Evolutionary conservation across 164 flowering plant genomes (phyloP), one percentile per base, ranked within the genome.

Genomic region (Annona squamosa): DNA sequence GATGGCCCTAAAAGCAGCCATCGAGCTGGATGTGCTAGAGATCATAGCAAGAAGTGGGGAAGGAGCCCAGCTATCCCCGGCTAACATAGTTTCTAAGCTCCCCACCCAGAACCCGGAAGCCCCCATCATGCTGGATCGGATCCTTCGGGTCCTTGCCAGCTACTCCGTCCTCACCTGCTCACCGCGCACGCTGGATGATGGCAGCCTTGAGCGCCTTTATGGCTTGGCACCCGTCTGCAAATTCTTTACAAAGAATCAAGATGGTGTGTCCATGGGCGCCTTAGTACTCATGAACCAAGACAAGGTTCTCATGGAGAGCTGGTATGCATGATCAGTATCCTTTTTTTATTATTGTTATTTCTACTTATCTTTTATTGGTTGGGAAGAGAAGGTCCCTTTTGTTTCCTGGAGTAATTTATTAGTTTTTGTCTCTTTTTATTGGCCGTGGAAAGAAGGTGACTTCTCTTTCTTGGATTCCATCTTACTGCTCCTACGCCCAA

Each of bases 11-110:
- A 86, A 88, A 68, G 73, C 97, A 0, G 87, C 86, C 68, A 74
- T 90, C 1, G 97, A 93, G 71, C 89, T 93, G 6, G 87, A 87
- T 56, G 75, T 91, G 3, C 79, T 91, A 1, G 98, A 93, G 78
- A 84, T 85, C 84, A 85, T 91, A 7, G 86, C 86, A 1, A 81
- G 79, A 46, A 85, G 85, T 0, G 94, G 88, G 1, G 78, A 82
- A 0, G 86, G 82, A 1, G 90, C 85, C 2, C 71, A 64, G 43
- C 46, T 87, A 48, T 84, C 98, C 1, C 78, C 97, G 0, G 18
- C 16, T 18, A 13, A 90, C 37, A 77, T 91, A 1, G 94, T 89
- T 3, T 74, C 86, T 48, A 86, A 90, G 69, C 86, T 91, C 5
- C 88, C 88, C 4, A 81, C 90, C 2, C 67, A 52, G 10, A 91